Conservation (phyloP, 371 early-diverging fungal species). For the Chytridiales sp. region DNA sequence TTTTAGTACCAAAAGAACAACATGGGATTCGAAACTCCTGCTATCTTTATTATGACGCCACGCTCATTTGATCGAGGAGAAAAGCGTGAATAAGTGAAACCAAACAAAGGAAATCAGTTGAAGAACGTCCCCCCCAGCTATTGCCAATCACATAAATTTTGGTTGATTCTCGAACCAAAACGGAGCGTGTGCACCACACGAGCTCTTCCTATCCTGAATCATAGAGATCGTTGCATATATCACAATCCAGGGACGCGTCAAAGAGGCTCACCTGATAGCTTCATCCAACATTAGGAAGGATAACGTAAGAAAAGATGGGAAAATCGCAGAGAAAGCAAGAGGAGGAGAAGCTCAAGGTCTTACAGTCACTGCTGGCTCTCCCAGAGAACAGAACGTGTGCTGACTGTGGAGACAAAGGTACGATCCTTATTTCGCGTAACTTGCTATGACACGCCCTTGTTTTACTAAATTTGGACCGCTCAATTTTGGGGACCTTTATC, state of each 20-base stretch:
- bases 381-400: conserved; percentile 47
- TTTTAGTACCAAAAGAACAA: too few species aligned
- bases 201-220: too few species aligned
- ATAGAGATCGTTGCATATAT: conserved; percentile 11
- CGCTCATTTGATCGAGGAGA: too few species aligned
- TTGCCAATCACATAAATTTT: too few species aligned
- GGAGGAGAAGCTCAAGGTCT: conserved; percentile 31
- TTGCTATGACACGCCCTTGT: not conserved
- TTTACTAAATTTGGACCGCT: not conserved
- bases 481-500: not conserved
- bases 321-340: conserved; percentile 29
- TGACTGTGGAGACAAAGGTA: conserved; percentile 43
- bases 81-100: too few species aligned
- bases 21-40: too few species aligned
- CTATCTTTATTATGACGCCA: too few species aligned
- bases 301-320: not conserved
- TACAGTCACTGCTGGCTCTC: conserved; percentile 35
- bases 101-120: too few species aligned
- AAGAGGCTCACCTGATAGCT: not conserved
- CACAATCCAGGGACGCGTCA: not conserved
- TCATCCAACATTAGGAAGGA: not conserved
- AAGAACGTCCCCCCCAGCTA: too few species aligned
- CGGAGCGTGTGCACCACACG: too few species aligned
- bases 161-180: too few species aligned
- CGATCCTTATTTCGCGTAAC: not conserved